Conservation (phyloP, 805 yeast species). For the Saccharomycopsis guyanensis region DNA sequence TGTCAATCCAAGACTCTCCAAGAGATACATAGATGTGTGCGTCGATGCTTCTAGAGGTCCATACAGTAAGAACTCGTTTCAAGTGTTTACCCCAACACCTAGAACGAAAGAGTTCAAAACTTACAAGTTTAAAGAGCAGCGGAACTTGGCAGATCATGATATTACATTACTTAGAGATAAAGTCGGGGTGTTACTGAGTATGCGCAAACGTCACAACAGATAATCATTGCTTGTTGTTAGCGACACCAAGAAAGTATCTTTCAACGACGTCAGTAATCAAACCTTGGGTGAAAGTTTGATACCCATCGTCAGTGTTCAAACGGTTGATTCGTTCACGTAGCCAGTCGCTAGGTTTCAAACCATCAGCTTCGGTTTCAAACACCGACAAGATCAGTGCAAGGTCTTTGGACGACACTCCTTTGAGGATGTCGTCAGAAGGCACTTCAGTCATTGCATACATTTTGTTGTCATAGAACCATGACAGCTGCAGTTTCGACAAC, state of each 20-base stretch:
- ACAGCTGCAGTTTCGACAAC: not conserved
- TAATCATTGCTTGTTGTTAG: not conserved
- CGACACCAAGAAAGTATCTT: not conserved
- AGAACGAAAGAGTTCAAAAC: slow-evolving; percentile 3
- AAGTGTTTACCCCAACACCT: not conserved
- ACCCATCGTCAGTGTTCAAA: not conserved
- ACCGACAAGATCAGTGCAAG: not conserved
- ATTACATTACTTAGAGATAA: not conserved
- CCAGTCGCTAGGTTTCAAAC: not conserved
- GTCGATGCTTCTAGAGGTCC: slow-evolving; percentile 41
- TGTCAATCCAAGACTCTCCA: slow-evolving; percentile 49
- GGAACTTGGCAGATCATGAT: slow-evolving; percentile 2
- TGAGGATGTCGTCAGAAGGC: not conserved
- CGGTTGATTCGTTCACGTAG: not conserved
- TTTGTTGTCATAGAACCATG: not conserved
- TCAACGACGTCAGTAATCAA: not conserved
- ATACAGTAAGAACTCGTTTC: not conserved
- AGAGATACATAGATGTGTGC: slow-evolving; percentile 48
- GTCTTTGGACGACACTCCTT: not conserved
- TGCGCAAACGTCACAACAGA: not conserved
- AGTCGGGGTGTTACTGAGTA: not conserved
- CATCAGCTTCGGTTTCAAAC: not conserved
- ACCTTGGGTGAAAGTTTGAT: not conserved
- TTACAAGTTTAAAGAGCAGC: slow-evolving; percentile 4
- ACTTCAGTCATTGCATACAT: not conserved